Evolutionary conservation across 2,329 filamentous ascomycete genomes (phyloP).

Genomic region (Diplocarpon mali): DNA sequence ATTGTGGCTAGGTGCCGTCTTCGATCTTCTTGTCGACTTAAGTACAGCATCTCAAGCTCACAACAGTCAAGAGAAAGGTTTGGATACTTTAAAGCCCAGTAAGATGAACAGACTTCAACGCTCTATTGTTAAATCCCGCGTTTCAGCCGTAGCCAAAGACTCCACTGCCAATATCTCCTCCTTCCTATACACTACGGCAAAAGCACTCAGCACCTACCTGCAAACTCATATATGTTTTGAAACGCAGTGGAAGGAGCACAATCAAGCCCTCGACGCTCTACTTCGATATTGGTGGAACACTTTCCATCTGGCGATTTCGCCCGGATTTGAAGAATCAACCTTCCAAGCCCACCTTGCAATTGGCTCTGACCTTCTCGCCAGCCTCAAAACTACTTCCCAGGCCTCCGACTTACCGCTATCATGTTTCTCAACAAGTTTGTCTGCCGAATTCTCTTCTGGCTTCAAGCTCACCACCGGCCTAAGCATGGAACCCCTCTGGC

Average conservation of each 20-base stretch:
- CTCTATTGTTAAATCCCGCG: constrained; percentile 42
- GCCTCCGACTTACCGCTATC: not conserved
- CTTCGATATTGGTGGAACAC: constrained; percentile 46
- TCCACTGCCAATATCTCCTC: constrained; percentile 43
- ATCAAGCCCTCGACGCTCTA: constrained; percentile 31
- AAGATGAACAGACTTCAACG: constrained; percentile 48
- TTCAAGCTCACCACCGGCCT: constrained; percentile 67
- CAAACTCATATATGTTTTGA: constrained; percentile 22
- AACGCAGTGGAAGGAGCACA: constrained; percentile 27
- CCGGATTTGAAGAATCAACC: constrained; percentile 47
- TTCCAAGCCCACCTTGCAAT: constrained; percentile 52
- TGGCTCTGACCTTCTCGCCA: constrained; percentile 17
- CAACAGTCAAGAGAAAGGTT: constrained; percentile 31
- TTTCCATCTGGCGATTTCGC: constrained; percentile 34
- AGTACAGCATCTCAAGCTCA: constrained; percentile 33
- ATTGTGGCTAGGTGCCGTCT: constrained; percentile 41
- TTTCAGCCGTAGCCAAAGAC: constrained; percentile 47
- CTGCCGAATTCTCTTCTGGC: constrained; percentile 51
- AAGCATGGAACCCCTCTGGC: constrained; percentile 74
- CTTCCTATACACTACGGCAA: constrained; percentile 38
- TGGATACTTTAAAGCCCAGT: constrained; percentile 37
- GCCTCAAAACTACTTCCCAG: constrained; percentile 1
- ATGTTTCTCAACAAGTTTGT: constrained; percentile 31
- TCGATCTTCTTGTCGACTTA: constrained; percentile 39
- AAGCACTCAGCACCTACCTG: constrained; percentile 35